These are phyloP conservation scores for Phascolomyces articulosus DNA, from an alignment of 371 early-diverging fungal species.

Conservation along the genomic window DNA sequence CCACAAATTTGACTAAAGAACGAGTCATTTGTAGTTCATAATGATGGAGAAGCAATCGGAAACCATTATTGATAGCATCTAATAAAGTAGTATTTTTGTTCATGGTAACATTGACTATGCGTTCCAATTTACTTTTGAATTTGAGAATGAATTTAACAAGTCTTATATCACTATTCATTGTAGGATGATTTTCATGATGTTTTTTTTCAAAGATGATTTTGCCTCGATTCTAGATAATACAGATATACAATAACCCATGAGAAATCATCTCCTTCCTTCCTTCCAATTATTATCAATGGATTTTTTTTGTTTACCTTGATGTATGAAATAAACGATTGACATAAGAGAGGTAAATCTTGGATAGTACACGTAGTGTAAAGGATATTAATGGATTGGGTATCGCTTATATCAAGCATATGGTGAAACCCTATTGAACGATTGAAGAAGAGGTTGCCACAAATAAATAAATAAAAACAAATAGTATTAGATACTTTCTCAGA, in stretches of 20 bases:
- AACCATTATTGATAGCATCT: not conserved
- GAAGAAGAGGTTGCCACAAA: not conserved
- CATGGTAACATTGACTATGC: not conserved
- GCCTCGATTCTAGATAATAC: not conserved
- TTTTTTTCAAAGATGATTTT: not conserved
- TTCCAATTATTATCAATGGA: no score
- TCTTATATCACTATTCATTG: not conserved
- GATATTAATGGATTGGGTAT: not conserved
- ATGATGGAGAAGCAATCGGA: not conserved
- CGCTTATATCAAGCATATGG: not conserved
- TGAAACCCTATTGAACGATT: not conserved
- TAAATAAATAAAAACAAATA: no score
- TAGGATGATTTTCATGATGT: not conserved
- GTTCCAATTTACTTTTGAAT: not conserved
- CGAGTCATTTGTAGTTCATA: not conserved
- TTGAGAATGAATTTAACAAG: not conserved
- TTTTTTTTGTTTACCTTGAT: constrained; percentile 2
- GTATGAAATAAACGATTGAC: not conserved
- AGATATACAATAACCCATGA: no score
- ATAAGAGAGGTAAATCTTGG: not conserved
- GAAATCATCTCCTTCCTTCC: not conserved
- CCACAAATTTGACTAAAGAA: not conserved
- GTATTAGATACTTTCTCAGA: no score
- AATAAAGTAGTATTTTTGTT: not conserved
- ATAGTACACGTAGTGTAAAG: not conserved